Base-by-base conservation (phyloP, 371 early-diverging fungal genomes). In the Homolaphlyctis polyrhiza region DNA sequence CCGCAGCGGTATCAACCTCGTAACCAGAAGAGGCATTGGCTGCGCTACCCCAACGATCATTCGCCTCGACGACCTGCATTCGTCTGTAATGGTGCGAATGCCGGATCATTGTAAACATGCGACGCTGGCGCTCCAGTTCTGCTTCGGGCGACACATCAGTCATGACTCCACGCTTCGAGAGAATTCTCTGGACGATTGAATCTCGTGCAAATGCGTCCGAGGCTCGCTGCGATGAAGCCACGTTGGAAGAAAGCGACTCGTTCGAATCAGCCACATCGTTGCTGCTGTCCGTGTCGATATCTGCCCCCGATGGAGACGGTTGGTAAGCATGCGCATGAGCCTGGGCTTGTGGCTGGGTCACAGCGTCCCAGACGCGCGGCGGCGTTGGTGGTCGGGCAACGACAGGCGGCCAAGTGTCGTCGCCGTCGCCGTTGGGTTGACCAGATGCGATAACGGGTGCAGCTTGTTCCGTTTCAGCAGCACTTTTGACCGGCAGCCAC, bases 21-120 rank as follows among this genome's bases (percentile, higher is more conserved):
- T n/a, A n/a, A n/a, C n/a, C n/a, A n/a, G n/a, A n/a, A n/a, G n/a
- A n/a, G 39, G 39, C 39, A 39, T 18, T 18, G 39, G 39, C 39
- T 39, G 39, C 39, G 39, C 39, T 18, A 39, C 39, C 39, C 60
- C 61, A 66, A 25, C 30, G 14, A 5, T 13, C 28, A 35, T 66
- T 66, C 18, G 62, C 69, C 4, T 39, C 32, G 13, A 34, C 35
- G 25, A 71, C 72, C 54, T 71, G 72, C 47, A 69, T 33, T n/a
- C 50, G 35, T 35, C 61, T 65, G 60, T 71, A 71, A 29, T 69
- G 68, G 18, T 55, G 45, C 2, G 66, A 66, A 47, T 69, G 63
- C 28, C 69, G 29, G 23, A 71, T 66, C 72, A 71, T 71, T n/a
- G 54, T 69, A 32, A 66, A 68, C 72, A 71, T 71, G 33, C 72